Conservation (phyloP, 306 rosid genomes). For the Purshia tridentata region DNA sequence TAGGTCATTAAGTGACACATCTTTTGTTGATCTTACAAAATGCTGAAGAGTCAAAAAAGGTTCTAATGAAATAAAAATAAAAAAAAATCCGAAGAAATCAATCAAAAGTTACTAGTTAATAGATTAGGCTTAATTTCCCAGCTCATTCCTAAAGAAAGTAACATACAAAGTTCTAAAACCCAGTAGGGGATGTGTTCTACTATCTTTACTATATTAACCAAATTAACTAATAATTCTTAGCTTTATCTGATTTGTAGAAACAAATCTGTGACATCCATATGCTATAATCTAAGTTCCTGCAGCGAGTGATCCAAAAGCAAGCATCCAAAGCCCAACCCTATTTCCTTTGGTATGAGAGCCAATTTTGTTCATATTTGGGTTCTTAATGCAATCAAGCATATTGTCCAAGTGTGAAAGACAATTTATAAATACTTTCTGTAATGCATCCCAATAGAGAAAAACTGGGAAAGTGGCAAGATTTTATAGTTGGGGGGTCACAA, state of each 20-base stretch:
- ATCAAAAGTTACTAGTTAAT: no score
- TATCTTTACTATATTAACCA: no score
- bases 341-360: neutral
- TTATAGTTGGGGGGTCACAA: neutral
- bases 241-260: neutral
- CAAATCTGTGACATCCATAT: neutral
- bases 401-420: neutral
- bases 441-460: neutral
- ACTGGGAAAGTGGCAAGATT: neutral
- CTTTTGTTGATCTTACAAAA: no score
- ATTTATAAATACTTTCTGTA: neutral
- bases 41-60: no score
- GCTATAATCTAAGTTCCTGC: neutral
- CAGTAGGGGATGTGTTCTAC: no score
- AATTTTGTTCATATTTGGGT: neutral
- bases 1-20: no score
- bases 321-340: neutral
- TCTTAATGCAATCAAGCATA: neutral
- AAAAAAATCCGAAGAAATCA: no score
- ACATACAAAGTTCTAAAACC: no score
- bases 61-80: no score
- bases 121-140: no score
- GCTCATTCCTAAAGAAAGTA: no score
- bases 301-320: conserved; percentile 14
- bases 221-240: neutral